Evolutionary conservation across 1,284 basidiomycete species (phyloP).

Genomic region (Fomitopsis betulina): DNA sequence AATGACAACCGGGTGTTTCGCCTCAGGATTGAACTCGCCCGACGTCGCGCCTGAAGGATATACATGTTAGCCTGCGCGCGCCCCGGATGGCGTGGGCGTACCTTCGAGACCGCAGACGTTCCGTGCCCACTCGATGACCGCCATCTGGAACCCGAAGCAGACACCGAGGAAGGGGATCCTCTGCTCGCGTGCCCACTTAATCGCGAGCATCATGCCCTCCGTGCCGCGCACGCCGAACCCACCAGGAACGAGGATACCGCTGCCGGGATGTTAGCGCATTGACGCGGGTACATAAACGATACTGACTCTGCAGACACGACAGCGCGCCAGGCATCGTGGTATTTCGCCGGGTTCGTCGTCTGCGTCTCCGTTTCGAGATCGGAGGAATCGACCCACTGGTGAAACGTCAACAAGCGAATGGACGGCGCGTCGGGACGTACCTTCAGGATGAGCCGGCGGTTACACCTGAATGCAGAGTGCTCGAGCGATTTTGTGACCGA

Average conservation of each 20-base stretch:
- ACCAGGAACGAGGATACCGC: constrained; percentile 93
- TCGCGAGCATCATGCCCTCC: constrained; percentile 97
- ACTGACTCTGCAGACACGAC: constrained; percentile 85
- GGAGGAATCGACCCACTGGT: constrained; percentile 95
- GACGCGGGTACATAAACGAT: background rate
- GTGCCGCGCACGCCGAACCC: constrained; percentile 94
- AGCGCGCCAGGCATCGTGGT: constrained; percentile 94
- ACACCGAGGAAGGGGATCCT: constrained; percentile 95
- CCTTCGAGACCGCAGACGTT: constrained; percentile 77
- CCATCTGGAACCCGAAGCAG: constrained; percentile 97
- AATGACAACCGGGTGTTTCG: constrained; percentile 76
- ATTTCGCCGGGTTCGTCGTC: constrained; percentile 77
- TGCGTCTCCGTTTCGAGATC: constrained; percentile 85
- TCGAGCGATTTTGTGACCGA: constrained; percentile 96
- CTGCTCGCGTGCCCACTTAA: constrained; percentile 95
- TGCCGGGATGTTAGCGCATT: constrained; percentile 24
- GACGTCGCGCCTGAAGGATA: constrained; percentile 75
- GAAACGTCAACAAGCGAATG: background rate
- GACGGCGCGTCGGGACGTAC: too few species aligned
- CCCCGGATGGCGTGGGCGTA: constrained; percentile 28
- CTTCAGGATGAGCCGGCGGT: constrained; percentile 77
- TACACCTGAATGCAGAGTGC: constrained; percentile 92
- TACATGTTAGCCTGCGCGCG: background rate
- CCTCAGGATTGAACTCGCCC: constrained; percentile 66
- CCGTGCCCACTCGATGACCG: constrained; percentile 93